These are phyloP conservation scores for Jaltomata sinuosa DNA, from an alignment of 257 asterid species.

Conservation along the genomic window DNA sequence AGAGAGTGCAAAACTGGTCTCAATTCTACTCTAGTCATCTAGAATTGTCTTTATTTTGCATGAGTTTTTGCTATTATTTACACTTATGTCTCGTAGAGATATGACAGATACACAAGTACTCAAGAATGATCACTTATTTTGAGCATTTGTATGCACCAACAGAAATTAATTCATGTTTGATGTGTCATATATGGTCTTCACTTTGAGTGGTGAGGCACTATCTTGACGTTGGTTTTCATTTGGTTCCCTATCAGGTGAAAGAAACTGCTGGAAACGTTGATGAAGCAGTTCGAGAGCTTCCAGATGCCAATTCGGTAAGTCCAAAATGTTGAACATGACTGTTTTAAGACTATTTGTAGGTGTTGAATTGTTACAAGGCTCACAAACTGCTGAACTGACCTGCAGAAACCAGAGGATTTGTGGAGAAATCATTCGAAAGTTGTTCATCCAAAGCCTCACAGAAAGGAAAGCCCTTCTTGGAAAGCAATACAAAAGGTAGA, in stretches of 20 bases:
- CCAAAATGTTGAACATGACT: background rate
- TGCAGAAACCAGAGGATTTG: conserved; percentile 97
- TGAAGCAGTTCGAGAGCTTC: conserved; percentile 94
- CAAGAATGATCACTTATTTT: background rate
- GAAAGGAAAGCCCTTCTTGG: conserved; percentile 78
- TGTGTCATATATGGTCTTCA: background rate
- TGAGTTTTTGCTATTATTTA: background rate
- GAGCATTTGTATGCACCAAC: background rate
- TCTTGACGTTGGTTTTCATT: background rate
- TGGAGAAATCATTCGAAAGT: conserved; percentile 86
- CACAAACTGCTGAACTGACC: conserved; percentile 7
- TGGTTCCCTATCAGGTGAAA: conserved; percentile 48
- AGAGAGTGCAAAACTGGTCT: conserved; percentile 66
- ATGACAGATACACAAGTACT: background rate
- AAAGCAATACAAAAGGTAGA: conserved; percentile 73
- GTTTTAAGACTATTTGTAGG: background rate
- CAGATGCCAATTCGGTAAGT: conserved; percentile 87
- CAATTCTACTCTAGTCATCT: background rate
- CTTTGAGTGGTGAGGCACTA: background rate
- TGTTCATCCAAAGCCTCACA: conserved; percentile 91
- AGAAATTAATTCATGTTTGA: background rate
- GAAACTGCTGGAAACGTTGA: conserved; percentile 89
- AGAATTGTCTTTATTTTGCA: background rate
- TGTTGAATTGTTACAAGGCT: background rate
- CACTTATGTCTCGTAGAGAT: background rate